Evolutionary conservation across 805 yeast genomes (phyloP).

Genomic region (Diddensiella santjacobensis): DNA sequence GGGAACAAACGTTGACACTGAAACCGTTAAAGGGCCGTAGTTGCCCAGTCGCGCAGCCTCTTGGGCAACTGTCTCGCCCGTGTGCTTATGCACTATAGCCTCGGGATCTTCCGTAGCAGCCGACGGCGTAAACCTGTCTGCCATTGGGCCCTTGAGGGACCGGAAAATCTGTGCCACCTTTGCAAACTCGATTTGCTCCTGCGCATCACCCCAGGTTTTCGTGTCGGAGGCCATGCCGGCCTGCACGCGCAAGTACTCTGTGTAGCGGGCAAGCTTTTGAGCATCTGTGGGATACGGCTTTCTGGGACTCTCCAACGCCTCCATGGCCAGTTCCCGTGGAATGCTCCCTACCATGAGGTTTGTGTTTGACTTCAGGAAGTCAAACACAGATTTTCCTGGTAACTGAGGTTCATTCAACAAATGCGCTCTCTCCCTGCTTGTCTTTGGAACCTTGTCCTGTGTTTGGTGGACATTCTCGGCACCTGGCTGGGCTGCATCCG

Average conservation of each 20-base stretch:
- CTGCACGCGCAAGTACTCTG: conserved; percentile 21
- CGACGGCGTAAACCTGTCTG: conserved; percentile 24
- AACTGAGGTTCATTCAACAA: conserved; percentile 16
- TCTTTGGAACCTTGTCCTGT: no score
- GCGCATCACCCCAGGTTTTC: conserved; percentile 4
- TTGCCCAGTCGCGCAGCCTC: conserved; percentile 23
- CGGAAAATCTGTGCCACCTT: conserved; percentile 26
- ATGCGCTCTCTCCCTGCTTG: conserved; percentile 9
- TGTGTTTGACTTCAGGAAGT: conserved; percentile 10
- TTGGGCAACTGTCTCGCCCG: conserved; percentile 8
- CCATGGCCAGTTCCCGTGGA: conserved; percentile 14
- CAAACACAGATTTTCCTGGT: conserved; percentile 26
- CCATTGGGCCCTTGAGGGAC: conserved; percentile 26
- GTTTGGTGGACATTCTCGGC: neutral
- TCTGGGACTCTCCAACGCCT: conserved; percentile 19
- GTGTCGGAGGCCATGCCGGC: conserved; percentile 11
- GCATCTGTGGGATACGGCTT: conserved; percentile 24
- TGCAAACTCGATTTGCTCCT: conserved; percentile 26
- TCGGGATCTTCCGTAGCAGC: conserved; percentile 10
- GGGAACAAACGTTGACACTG: conserved; percentile 20
- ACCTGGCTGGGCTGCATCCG: neutral
- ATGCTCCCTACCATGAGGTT: neutral
- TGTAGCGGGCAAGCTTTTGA: conserved; percentile 23
- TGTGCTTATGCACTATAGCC: neutral
- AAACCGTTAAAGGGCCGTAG: conserved; percentile 27